Evolutionary conservation across 352 stramenopile genomes (phyloP).

Genomic region (Phytophthora ohioensis): DNA sequence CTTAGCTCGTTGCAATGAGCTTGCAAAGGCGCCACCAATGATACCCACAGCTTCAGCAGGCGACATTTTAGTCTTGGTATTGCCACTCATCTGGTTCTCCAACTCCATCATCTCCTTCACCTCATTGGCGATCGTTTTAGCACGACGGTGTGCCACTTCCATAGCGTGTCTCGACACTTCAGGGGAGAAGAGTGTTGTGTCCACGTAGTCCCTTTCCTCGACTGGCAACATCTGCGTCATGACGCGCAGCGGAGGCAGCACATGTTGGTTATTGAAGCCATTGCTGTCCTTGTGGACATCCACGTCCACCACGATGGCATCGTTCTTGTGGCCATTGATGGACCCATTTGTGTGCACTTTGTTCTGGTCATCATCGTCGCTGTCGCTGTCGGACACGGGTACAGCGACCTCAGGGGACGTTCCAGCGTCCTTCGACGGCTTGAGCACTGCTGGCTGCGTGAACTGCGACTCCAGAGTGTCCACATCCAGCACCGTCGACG

Average conservation of each 20-base stretch:
- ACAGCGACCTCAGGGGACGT: conserved; percentile 25
- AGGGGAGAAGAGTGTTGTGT: conserved; percentile 82
- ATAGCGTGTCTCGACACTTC: conserved; percentile 86
- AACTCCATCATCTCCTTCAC: conserved; percentile 76
- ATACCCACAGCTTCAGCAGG: conserved; percentile 67
- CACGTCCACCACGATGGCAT: conserved; percentile 29
- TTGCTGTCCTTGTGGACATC: conserved; percentile 22
- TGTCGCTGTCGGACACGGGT: conserved; percentile 39
- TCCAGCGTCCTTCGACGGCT: conserved; percentile 33
- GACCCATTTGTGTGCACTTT: conserved; percentile 10
- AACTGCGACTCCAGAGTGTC: conserved; percentile 65
- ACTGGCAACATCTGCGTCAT: conserved; percentile 43
- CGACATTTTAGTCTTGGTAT: conserved; percentile 56
- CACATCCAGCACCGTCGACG: conserved; percentile 44
- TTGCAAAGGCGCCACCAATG: conserved; percentile 68
- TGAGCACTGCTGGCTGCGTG: conserved; percentile 40
- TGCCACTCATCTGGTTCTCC: conserved; percentile 37
- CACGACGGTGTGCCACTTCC: conserved; percentile 83
- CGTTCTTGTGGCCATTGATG: conserved; percentile 3
- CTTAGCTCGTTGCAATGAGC: conserved; percentile 69
- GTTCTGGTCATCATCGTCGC: conserved; percentile 25
- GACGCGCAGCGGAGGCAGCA: conserved; percentile 55
- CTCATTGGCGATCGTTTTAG: conserved; percentile 75
- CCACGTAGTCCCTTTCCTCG: conserved; percentile 76
- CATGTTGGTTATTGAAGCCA: conserved; percentile 31